phyloP scores from a whole-genome alignment of 2,329 filamentous ascomycete species.

The Madurella fahalii region DNA sequence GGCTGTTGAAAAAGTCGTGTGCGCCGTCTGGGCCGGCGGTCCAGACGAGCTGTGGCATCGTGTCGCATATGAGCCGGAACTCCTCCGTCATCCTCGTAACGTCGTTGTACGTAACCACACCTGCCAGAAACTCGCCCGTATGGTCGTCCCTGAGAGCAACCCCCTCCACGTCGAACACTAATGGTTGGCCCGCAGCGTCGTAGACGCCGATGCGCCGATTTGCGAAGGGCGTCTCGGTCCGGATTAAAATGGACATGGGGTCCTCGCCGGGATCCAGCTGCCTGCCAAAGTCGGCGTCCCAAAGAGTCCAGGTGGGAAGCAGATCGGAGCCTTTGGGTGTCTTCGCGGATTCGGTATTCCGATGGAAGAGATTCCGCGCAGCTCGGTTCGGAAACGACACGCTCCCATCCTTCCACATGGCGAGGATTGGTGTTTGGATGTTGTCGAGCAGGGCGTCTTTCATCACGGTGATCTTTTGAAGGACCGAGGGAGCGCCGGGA shows the following conservation, averaged over 20 bases:
- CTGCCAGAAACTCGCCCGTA: conserved; percentile 69
- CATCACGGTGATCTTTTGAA: conserved; percentile 69
- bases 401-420: conserved; percentile 77
- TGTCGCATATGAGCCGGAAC: conserved; percentile 73
- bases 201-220: conserved; percentile 61
- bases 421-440: conserved; percentile 68
- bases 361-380: conserved; percentile 48
- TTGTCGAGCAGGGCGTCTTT: conserved; percentile 75
- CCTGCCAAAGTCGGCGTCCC: conserved; percentile 61
- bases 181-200: conserved; percentile 46
- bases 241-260: conserved; percentile 62
- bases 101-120: conserved; percentile 67
- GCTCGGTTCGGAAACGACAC: conserved; percentile 69
- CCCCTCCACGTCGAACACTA: conserved; percentile 62
- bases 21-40: conserved; percentile 62
- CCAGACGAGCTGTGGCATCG: conserved; percentile 70
- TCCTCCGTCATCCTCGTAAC: conserved; percentile 66
- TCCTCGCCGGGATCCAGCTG: conserved; percentile 56
- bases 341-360: conserved; percentile 33
- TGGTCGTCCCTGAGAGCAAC: conserved; percentile 63
- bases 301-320: conserved; percentile 57
- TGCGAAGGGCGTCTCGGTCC: conserved; percentile 56
- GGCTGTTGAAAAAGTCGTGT: conserved; percentile 69
- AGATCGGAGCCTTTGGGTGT: conserved; percentile 51
- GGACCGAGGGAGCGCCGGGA: conserved; percentile 58